Evolutionary conservation across 768 basidiomycete species (phyloP), one percentile per base, ranked within the genome.

Genomic region (Stropharia rugosoannulata): DNA sequence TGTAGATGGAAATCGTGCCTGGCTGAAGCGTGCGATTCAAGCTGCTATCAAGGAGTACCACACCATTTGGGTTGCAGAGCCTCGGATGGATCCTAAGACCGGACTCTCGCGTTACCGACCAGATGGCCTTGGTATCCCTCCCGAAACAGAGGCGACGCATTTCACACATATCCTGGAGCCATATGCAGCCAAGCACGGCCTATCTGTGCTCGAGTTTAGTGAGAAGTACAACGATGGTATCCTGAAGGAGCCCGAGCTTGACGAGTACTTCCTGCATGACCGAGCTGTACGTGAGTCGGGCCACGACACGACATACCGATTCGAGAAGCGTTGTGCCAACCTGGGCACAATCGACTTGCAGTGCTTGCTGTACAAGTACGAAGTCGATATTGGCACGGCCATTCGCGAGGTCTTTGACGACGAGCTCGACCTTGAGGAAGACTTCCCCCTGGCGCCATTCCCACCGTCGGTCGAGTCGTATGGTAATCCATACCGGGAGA

Each of bases 11-110:
- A 96, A 97, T 76, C 89, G 89, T 16, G 75, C 78, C 43, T 99
- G 95, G 95, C 82, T 99, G 56, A 97, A 95, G 72, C 86, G 89
- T 8, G 96, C 95, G 2, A 97, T 99, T 55, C 92, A 91, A 69
- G 95, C 95, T 9, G 96, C 96, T 25, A 95, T 99, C 77, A 97
- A 98, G 74, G 96, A 99, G 68, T 99, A 99, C 69, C 96, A 99
- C 74, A 93, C 90, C 40, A 85, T 98, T 61, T 99, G 97, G 97
- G 87, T 95, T 58, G 89, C 93, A 1, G 87, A 90, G 66, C 97
- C 96, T 25, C 89, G 97, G 19, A 88, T 98, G 63, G 95, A 99
- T 70, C 87, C 89, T 43, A 91, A 90, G 73, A 94, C 95, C 13
- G 96, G 97, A 22, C 82, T 99, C 13, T 97, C 95, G 0, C 86